phyloP scores from a whole-genome alignment of 179 eudicot genomes.

The Gypsophila paniculata region DNA sequence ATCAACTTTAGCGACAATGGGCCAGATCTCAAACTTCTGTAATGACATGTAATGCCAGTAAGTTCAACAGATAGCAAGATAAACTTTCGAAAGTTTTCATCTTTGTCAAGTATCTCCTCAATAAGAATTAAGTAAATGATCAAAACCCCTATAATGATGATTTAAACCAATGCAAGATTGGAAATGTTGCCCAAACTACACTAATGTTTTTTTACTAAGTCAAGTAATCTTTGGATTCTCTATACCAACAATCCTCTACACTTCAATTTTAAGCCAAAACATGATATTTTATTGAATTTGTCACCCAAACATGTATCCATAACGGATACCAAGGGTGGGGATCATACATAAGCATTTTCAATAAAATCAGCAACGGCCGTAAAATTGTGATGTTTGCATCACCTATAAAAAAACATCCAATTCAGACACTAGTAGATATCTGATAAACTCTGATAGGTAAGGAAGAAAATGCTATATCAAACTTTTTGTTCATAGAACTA shows the following conservation, averaged over 20 bases:
- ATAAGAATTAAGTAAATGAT: not conserved
- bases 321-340: not conserved
- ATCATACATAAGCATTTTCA: not conserved
- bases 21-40: slow-evolving; percentile 83
- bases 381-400: not conserved
- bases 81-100: not conserved
- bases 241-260: not conserved
- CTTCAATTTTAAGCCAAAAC: not conserved
- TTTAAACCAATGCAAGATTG: not conserved
- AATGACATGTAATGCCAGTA: slow-evolving; percentile 25
- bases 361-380: not conserved
- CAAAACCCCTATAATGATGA: too few relatives aligned
- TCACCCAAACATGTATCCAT: not conserved
- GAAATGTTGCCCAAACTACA: not conserved
- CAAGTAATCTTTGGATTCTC: not conserved
- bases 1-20: slow-evolving; percentile 72
- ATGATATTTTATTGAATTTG: too few relatives aligned
- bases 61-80: slow-evolving; percentile 4
- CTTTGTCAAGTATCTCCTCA: not conserved
- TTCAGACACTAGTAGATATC: not conserved
- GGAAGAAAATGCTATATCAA: not conserved
- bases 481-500: not conserved
- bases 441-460: not conserved
- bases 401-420: not conserved
- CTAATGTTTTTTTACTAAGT: too few relatives aligned